phyloP scores from a whole-genome alignment of 2,329 filamentous ascomycete genomes.

The Epichloe amarillans region DNA sequence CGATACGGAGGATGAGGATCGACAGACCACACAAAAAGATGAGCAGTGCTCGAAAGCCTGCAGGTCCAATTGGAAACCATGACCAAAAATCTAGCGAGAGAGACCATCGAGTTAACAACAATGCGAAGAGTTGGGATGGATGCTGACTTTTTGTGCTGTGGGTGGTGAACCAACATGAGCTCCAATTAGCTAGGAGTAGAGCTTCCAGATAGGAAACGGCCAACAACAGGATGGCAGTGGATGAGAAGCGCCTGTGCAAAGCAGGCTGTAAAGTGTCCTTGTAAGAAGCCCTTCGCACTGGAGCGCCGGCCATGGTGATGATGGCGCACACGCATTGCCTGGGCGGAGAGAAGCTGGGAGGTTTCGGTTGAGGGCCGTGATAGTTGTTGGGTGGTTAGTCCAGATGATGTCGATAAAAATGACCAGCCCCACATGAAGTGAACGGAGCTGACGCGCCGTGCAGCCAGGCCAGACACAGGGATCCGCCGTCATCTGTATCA shows the following conservation, averaged over 20 bases:
- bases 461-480: not conserved
- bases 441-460: no score
- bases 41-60: constrained; percentile 59
- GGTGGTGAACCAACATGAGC: constrained; percentile 43
- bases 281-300: constrained; percentile 50
- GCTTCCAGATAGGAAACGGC: constrained; percentile 61
- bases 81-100: constrained; percentile 56
- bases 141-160: not conserved
- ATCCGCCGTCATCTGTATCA: constrained; percentile 1
- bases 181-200: constrained; percentile 54
- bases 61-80: constrained; percentile 69
- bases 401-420: constrained; percentile 18
- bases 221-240: constrained; percentile 57
- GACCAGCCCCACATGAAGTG: constrained; percentile 1
- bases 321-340: constrained; percentile 28
- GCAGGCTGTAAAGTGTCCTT: constrained; percentile 85
- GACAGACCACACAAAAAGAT: constrained; percentile 65
- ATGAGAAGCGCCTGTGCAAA: constrained; percentile 74
- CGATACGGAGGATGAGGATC: constrained; percentile 75
- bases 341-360: constrained; percentile 5
- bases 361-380: not conserved
- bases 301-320: constrained; percentile 40
- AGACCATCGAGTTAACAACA: not conserved
- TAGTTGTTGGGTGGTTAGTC: constrained; percentile 7
- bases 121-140: not conserved